Base-by-base conservation (phyloP, 2,329 filamentous ascomycete genomes). In the Phialocephala sp. region DNA sequence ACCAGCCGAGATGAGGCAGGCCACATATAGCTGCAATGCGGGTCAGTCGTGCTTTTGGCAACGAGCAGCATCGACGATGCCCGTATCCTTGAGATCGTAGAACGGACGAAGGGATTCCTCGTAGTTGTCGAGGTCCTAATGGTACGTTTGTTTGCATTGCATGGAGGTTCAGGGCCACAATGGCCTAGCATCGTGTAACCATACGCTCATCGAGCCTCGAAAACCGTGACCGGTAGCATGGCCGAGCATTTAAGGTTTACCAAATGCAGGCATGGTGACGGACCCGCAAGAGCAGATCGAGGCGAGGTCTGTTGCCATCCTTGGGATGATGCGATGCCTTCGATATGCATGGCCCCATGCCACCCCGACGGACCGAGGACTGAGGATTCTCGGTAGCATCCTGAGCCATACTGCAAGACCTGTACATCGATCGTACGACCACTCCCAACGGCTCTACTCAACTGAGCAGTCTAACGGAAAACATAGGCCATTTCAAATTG, bases 21-120 rank as follows among this genome's bases (percentile, higher is more conserved):
- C 45, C 4, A 24, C 45, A 24, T 22, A n/a, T n/a, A 24, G 11
- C 6, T 22, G n/a, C 20, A 22, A 50, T 50, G 45, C 45, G 24
- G 22, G 45, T 22, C 20, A 50, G 22, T 50, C 45, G 24, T 24
- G n/a, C 45, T 50, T 32, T 50, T 50, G 45, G 45, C n/a, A 50
- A 50, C 22, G 45, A 50, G 45, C 45, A 50, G n/a, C 45, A 50
- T 50, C 45, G 45, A 50, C 18, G 1, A 22, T 50, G 45, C 20
- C 4, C 9, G 8, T 50, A 6, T 50, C 45, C 45, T 50, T 24
- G 45, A 24, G n/a, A 24, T 18, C 18, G 41, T 18, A 43, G 41
- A 43, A 43, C 41, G 41, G 41, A 43, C 6, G 41, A 43, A 43
- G 41, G 15, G 15, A 43, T 43, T 41, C 3, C 37, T 18, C 3